These are phyloP conservation scores for Tetracladium setigerum DNA, from an alignment of 495 filamentous ascomycete genomes.

Conservation along the genomic window DNA sequence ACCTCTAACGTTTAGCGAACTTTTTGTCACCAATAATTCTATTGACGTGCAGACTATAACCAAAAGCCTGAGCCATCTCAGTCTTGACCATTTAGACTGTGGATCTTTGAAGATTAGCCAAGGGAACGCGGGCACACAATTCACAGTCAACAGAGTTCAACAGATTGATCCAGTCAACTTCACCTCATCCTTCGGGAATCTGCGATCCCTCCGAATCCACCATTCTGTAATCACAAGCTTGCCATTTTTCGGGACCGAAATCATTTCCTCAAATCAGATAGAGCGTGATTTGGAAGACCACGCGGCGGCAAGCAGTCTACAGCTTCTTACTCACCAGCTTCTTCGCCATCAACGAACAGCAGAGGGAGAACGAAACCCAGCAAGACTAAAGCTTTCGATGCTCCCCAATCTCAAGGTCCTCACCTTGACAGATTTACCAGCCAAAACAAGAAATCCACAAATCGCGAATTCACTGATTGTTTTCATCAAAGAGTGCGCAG, in stretches of 20 bases:
- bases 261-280: slow-evolving; percentile 16
- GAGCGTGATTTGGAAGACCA: too few relatives aligned
- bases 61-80: slow-evolving; percentile 5
- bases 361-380: slow-evolving; percentile 17
- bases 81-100: slow-evolving; percentile 33
- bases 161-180: slow-evolving; percentile 8
- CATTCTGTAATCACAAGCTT: slow-evolving; percentile 48
- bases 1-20: slow-evolving; percentile 8
- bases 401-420: slow-evolving; percentile 48
- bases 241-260: slow-evolving; percentile 28
- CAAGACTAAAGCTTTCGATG: slow-evolving; percentile 47
- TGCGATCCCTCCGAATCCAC: slow-evolving; percentile 50
- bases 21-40: slow-evolving; percentile 10
- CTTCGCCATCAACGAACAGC: slow-evolving; percentile 28
- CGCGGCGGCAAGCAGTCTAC: too few relatives aligned
- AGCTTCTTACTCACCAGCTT: too few relatives aligned
- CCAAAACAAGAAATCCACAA: slow-evolving; percentile 34
- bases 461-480: slow-evolving; percentile 40
- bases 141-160: slow-evolving; percentile 16
- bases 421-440: slow-evolving; percentile 52
- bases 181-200: slow-evolving; percentile 31
- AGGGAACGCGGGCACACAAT: slow-evolving; percentile 34
- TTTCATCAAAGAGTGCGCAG: slow-evolving; percentile 54
- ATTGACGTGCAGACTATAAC: slow-evolving; percentile 6
- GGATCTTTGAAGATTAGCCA: slow-evolving; percentile 41